Percentiles rank a stretch among this genome's conserved stretches.
phyloP scores from a whole-genome alignment of 805 yeast genomes.

The Priceomyces carsonii region DNA sequence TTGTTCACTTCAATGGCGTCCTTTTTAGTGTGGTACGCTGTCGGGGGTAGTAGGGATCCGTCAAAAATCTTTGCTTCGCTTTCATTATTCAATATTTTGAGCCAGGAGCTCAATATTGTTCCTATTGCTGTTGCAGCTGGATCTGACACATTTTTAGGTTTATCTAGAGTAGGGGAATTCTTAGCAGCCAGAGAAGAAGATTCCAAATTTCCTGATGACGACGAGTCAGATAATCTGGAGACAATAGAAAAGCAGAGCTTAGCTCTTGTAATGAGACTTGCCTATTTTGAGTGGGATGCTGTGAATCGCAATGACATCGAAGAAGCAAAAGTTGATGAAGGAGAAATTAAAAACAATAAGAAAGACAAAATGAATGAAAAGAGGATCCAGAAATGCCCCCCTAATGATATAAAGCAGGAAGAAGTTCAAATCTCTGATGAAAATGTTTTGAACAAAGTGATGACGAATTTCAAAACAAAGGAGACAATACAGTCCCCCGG shows the following conservation, averaged over 20 bases:
- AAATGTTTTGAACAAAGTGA: too few relatives aligned
- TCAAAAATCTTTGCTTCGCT: conserved; percentile 71
- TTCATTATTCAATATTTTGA: conserved; percentile 62
- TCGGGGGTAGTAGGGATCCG: conserved; percentile 41
- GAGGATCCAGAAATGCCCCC: too few relatives aligned
- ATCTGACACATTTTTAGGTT: conserved; percentile 65
- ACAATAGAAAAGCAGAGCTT: conserved; percentile 23
- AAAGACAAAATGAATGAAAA: too few relatives aligned
- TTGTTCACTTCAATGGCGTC: conserved; percentile 67
- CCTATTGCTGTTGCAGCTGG: conserved; percentile 71
- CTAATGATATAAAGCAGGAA: too few relatives aligned
- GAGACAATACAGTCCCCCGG: too few relatives aligned
- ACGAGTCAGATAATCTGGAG: conserved; percentile 19
- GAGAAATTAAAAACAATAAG: too few relatives aligned
- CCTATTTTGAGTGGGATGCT: conserved; percentile 35
- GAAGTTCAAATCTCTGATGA: too few relatives aligned
- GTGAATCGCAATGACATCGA: too few relatives aligned
- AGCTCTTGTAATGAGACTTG: conserved; percentile 23
- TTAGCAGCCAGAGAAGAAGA: conserved; percentile 48
- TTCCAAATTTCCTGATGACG: conserved; percentile 25
- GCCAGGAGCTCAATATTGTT: conserved; percentile 63
- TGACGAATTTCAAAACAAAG: too few relatives aligned
- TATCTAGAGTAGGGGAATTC: conserved; percentile 56
- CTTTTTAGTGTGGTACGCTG: conserved; percentile 38
- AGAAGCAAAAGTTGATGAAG: background rate